Evolutionary conservation across 2,329 filamentous ascomycete species (phyloP), one percentile per base, ranked within the genome.

Genomic region (Fusarium pseudoanthophilum): DNA sequence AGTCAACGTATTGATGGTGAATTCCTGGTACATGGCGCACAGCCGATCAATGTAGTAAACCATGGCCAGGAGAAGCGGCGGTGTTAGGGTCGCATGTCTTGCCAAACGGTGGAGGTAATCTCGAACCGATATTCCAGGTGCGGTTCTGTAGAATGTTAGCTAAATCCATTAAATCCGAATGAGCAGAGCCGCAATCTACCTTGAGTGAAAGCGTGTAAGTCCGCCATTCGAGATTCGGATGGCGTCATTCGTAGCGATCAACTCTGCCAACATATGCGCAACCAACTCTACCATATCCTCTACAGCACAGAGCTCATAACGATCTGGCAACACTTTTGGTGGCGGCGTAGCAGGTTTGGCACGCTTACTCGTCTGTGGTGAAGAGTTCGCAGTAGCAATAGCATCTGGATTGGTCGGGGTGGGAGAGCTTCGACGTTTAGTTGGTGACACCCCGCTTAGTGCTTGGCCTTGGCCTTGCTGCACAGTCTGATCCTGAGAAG

Each of bases 31-130:
- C 67, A 97, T 87, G 16, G 93, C 92, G 82, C 95, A 99, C 28
- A 99, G 88, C 37, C 95, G 92, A 83, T 99, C 96, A 78, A 99
- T 98, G 79, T 98, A 99, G 80, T 97, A 99, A 64, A 99, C 96
- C 94, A 99, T 98, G 76, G 95, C 96, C 40, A 99, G 89, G n/a
- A 99, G 87, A 57, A 99, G 92, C 2, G 96, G 95, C 18, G 96
- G 95, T 11, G 94, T 95, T 7, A 99, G 87, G 1, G 95, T 98
- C 32, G 96, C 96, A 81, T 99, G 96, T 67, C 95, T 94, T 30
- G 97, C 96, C 65, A 99, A 87, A 72, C 96, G 92, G 78, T 96
- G 93, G 40, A 99, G 88, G 80, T 99, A 99, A 81, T 99, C 96
- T 70, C 92, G 88, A 37, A 99, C 95, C 32, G 95, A 97, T 67